Evolutionary conservation across 139 green algal genomes (phyloP), one percentile per base, ranked within the genome.

Genomic region (Chlorella sp.): DNA sequence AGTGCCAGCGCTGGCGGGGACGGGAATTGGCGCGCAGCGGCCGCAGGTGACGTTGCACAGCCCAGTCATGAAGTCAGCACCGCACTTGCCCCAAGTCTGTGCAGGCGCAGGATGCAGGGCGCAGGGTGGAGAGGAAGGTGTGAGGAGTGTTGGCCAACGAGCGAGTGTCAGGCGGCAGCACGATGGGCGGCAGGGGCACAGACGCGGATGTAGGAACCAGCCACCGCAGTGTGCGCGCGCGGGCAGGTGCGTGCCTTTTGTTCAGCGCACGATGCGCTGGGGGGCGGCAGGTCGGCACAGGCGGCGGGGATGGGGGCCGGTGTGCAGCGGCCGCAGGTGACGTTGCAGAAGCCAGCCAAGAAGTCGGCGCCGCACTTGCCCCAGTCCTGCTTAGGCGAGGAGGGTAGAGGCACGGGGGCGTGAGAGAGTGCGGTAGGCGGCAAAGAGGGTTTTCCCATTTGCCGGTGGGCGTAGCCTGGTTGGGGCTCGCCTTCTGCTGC

Each of bases 41-140:
- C 71, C 71, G 60, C 71, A 76, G 40, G 70, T 76, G n/a, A 5
- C 36, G 6, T 9, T 31, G 40, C 70, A 76, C 23, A 23, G 67
- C 41, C 35, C 29, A 3, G n/a, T 31, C 70, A 76, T 67, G 40
- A 41, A 76, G 5, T n/a, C n/a, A 38, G 55, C 70, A 3, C 41
- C 40, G 70, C 70, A 76, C 70, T 76, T 76, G 55, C 70, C 70
- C 70, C 56, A 76, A 23, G 29, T n/a, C 56, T 63, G 56, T n/a
- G 33, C n/a, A n/a, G n/a, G n/a, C n/a, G n/a, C n/a, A 33, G 56
- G 23, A 63, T 14, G 33, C 29, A 17, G 46, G 14, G 17, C 14
- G 14, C 17, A 14, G 46, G 14, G 46, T 17, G 14, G 17, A 17
- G 17, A 55, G 17, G 14, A 17, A 55, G 46, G 46, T 55, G 14